phyloP scores from a whole-genome alignment of 345 rosid genomes.

The Crucihimalaya himalaica region DNA sequence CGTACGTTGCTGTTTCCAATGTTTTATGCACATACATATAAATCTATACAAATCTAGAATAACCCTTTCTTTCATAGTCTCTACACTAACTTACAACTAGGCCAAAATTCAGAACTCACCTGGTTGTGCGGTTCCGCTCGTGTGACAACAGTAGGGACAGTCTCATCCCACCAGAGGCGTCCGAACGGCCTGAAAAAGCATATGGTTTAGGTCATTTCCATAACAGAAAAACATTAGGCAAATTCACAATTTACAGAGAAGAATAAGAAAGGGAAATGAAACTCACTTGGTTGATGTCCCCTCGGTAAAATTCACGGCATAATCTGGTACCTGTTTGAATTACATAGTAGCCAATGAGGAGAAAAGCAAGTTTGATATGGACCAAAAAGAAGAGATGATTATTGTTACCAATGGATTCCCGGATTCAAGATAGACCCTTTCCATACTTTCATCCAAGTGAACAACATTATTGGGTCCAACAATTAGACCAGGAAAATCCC shows the following conservation, averaged over 20 bases:
- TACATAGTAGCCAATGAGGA: neutral
- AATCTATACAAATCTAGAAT: neutral
- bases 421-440: conserved; percentile 43
- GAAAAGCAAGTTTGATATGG: neutral
- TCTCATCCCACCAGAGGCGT: conserved; percentile 91
- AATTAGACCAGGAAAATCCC: conserved; percentile 63
- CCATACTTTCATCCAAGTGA: conserved; percentile 47
- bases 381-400: neutral
- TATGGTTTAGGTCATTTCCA: neutral
- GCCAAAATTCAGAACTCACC: conserved; percentile 29
- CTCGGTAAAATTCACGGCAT: conserved; percentile 28
- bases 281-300: conserved; percentile 50
- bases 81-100: neutral
- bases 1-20: neutral
- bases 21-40: neutral
- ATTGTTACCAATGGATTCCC: conserved; percentile 54
- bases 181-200: conserved; percentile 60
- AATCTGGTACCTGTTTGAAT: conserved; percentile 38
- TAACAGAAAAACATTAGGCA: neutral
- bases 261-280: neutral
- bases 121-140: conserved; percentile 79
- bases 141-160: conserved; percentile 78
- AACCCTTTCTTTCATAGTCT: neutral
- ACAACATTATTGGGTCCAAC: conserved; percentile 50
- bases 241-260: neutral